Conservation (phyloP, 2,329 filamentous ascomycete species). For the Trichoderma sp. region DNA sequence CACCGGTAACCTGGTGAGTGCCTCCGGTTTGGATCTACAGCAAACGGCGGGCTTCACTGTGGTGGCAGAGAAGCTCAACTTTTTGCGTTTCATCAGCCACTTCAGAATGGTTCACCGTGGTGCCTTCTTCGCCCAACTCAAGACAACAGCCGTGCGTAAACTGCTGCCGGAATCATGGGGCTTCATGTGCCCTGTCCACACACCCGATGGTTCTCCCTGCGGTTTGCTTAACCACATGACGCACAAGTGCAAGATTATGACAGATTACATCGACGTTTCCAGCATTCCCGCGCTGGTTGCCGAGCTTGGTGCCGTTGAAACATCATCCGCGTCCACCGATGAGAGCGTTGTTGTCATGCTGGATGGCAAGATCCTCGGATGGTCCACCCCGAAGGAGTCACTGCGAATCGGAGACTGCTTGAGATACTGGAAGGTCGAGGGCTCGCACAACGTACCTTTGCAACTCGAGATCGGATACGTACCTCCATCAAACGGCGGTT, state of each 20-base stretch:
- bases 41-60: slow-evolving; percentile 95
- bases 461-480: slow-evolving; percentile 92
- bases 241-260: slow-evolving; percentile 91
- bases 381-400: slow-evolving; percentile 83
- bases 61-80: slow-evolving; percentile 98
- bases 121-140: slow-evolving; percentile 96
- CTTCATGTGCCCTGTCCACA: slow-evolving; percentile 96
- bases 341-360: slow-evolving; percentile 89
- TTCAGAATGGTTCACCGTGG: slow-evolving; percentile 99
- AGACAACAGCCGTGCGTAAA: slow-evolving; percentile 96
- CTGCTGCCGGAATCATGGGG: slow-evolving; percentile 96
- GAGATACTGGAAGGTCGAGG: slow-evolving; percentile 93
- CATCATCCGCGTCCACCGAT: slow-evolving; percentile 74
- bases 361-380: slow-evolving; percentile 87
- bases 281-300: slow-evolving; percentile 71
- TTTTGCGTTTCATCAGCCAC: slow-evolving; percentile 96
- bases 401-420: slow-evolving; percentile 81
- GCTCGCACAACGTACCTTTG: slow-evolving; percentile 74
- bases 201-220: slow-evolving; percentile 92
- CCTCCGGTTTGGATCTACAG: slow-evolving; percentile 89
- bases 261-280: slow-evolving; percentile 71
- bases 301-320: slow-evolving; percentile 75
- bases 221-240: slow-evolving; percentile 93
- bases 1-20: slow-evolving; percentile 89
- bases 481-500: slow-evolving; percentile 83